Evolutionary conservation across 331 rosid genomes (phyloP).

Genomic region (Telfairia occidentalis): DNA sequence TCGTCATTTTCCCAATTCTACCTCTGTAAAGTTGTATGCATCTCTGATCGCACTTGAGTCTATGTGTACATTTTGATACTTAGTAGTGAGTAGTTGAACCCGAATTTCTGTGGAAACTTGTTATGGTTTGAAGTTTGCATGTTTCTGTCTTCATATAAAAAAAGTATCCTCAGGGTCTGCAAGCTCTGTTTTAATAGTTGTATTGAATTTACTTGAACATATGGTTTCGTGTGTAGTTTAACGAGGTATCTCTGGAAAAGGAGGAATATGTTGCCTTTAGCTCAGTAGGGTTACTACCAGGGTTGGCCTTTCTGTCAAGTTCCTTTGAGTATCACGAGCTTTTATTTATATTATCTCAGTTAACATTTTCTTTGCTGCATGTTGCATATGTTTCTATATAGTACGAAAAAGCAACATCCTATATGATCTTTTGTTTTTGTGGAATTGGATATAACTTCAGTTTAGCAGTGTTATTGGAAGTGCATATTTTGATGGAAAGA

Average conservation of each 20-base stretch:
- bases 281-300: too few relatives aligned
- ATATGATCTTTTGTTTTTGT: neutral
- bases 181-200: neutral
- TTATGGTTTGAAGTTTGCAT: neutral
- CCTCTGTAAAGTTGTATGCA: neutral
- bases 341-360: neutral
- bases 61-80: neutral
- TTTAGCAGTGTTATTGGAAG: neutral
- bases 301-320: neutral
- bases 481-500: conserved; percentile 18
- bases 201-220: neutral
- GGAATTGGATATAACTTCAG: neutral
- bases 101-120: neutral
- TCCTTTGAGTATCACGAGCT: neutral
- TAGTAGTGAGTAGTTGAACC: neutral
- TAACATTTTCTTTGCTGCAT: neutral
- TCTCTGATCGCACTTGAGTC: neutral
- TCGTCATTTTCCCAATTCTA: neutral
- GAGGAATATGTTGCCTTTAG: neutral
- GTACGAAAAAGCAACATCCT: neutral
- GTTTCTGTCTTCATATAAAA: neutral
- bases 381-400: neutral
- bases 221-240: neutral
- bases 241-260: neutral
- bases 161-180: neutral